Base-by-base conservation (phyloP, 2,329 filamentous ascomycete species). In the Paecilomyces niveus region DNA sequence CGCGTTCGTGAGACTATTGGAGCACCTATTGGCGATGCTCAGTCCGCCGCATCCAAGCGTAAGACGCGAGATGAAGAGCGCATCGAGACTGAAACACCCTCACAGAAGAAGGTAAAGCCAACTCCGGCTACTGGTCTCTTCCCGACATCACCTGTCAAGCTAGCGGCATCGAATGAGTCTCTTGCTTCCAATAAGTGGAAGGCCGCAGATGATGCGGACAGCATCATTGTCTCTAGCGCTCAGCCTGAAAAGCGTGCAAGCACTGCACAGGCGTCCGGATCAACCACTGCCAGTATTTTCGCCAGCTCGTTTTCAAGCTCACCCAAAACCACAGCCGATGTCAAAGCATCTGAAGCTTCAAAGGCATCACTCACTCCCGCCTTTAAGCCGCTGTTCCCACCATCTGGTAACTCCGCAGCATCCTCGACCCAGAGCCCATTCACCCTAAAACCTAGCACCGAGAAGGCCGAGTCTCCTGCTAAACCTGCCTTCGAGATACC, bases 1-100 rank as follows among this genome's bases (percentile, higher is more conserved):
- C 69, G 68, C 52, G 65, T 72, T 55, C 74, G 76, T 52, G 70
- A 72, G 18, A 67, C 68, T 1, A 68, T 78, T 53, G 74, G 73
- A 31, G 65, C 65, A 15, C 73, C 74, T 3, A 57, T 75, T 54
- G 70, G 65, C 4, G 57, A 59, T 45, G 58, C 63, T n/a, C 59
- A 55, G 26, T 53, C 59, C 35, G 63, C 64, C 10, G 63, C 63
- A 9, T 56, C 58, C 18, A 70, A 73, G 60, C 69, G 70, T 51
- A 73, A 72, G 62, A 57, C 60, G 18, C 26, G 52, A 9, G 62
- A 62, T 45, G 66, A 65, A 26, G 60, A 63, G 15, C 57, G 61
- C 51, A 15, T 56, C 45, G 59, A 58, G 7, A 58, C 60, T 31
- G 60, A 65, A 15, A 59, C 35, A 11, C 54, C 56, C 15, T 22